Percentiles rank a stretch among this genome's conserved stretches.
Evolutionary conservation across 1,284 basidiomycete genomes (phyloP).

Genomic region (Apiotrichum sp.): DNA sequence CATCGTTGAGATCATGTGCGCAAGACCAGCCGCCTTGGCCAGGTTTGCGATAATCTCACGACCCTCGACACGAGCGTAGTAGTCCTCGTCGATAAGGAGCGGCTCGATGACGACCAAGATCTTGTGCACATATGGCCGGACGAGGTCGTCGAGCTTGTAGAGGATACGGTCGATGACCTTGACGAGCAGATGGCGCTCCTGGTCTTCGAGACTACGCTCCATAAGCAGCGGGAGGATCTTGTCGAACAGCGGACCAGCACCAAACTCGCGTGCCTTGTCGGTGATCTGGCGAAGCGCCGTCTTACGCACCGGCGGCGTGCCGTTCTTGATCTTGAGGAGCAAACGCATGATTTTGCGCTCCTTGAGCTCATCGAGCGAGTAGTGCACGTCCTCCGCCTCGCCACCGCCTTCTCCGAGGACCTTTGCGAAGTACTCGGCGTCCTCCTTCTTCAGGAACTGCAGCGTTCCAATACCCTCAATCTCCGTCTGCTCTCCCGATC

Average conservation of each 20-base stretch:
- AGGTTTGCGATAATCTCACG: slow-evolving; percentile 99
- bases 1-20: slow-evolving; percentile 99
- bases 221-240: slow-evolving; percentile 97
- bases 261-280: slow-evolving; percentile 98
- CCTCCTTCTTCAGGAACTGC: slow-evolving; percentile 97
- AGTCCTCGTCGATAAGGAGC: slow-evolving; percentile 97
- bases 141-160: slow-evolving; percentile 98
- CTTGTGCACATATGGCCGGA: slow-evolving; percentile 98
- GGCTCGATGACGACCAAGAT: slow-evolving; percentile 99
- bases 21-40: slow-evolving; percentile 96
- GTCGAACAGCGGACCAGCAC: slow-evolving; percentile 97
- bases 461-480: slow-evolving; percentile 96
- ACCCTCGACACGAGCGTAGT: slow-evolving; percentile 98
- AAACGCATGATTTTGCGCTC: slow-evolving; percentile 99
- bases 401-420: slow-evolving; percentile 76
- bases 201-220: slow-evolving; percentile 98
- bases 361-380: slow-evolving; percentile 97
- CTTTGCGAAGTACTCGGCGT: slow-evolving; percentile 96
- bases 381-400: slow-evolving; percentile 75
- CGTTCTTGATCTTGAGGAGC: slow-evolving; percentile 99
- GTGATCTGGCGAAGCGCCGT: slow-evolving; percentile 96
- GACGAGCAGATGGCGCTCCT: slow-evolving; percentile 95
- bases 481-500: slow-evolving; percentile 93
- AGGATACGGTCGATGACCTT: slow-evolving; percentile 99
- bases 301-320: slow-evolving; percentile 96